Base-by-base conservation (phyloP, 2,329 filamentous ascomycete genomes). In the Claviceps purpurea region DNA sequence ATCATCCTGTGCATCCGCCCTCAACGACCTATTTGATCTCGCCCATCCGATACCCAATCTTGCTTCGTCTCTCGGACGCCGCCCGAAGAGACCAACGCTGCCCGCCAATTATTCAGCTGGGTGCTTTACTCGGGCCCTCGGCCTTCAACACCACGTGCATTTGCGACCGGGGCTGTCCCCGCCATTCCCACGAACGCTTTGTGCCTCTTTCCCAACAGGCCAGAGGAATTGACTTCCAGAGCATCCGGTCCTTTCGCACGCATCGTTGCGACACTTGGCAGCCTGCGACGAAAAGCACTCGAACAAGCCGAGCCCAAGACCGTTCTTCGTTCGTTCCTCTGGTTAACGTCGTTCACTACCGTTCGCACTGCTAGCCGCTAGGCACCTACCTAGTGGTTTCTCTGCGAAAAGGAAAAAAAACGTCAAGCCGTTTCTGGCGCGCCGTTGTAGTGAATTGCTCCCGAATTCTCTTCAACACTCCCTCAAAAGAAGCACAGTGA, bases 111-210 rank as follows among this genome's bases (percentile, higher is more conserved):
- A 20, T 26, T 38, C 47, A 14, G 41, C 37, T 42, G 30, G 16
- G 48, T 44, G 48, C 26, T 11, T 24, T 44, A 40, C 30, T 34
- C 22, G 22, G 22, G 22, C 22, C 4, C 4, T 22, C 30, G 37
- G 38, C 14, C 26, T 24, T 42, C 43, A 43, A 44, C 44, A 38
- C 30, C 49, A 40, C 48, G 30, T 44, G 52, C 47, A 47, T 48
- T 39, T 50, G 51, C 43, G 51, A 53, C 43, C 49, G 43, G 48
- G 47, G 8, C 43, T 20, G 40, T 26, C 37, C 38, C 22, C 10
- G 5, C 41, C 18, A 22, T n/a, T 22, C 22, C 48, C 52, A 34
- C 50, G 43, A 47, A 51, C 43, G 34, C 43, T 22, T 47, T 34
- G 30, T 37, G 24, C 44, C 22, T 42, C 41, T 37, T 34, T 42